A percentile compares a stretch with the other conserved stretches of the same genome.
phyloP scores from a whole-genome alignment of 495 filamentous ascomycete genomes.

The Terfezia claveryi region DNA sequence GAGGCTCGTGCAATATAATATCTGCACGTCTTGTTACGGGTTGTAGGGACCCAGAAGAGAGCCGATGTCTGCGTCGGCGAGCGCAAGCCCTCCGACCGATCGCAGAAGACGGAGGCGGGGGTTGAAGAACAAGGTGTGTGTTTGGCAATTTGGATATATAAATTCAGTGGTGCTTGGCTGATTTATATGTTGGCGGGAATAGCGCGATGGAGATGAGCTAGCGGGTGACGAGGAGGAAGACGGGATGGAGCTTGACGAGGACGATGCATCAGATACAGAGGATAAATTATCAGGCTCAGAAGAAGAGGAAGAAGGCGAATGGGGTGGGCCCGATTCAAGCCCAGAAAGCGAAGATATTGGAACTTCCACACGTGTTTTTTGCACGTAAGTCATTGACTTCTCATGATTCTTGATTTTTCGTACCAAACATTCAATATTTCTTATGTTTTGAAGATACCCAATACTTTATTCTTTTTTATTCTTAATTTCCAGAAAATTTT shows the following conservation, averaged over 20 bases:
- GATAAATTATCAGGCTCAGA: constrained; percentile 21
- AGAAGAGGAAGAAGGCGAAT: constrained; percentile 28
- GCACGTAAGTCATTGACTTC: constrained; percentile 35
- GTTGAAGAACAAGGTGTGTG: constrained; percentile 31
- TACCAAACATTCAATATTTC: background rate
- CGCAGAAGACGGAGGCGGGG: constrained; percentile 26
- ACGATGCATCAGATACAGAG: constrained; percentile 17
- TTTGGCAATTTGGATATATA: constrained; percentile 21
- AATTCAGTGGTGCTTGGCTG: constrained; percentile 16
- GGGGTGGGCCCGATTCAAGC: constrained; percentile 32
- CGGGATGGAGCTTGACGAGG: constrained; percentile 22
- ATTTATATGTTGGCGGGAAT: constrained; percentile 21
- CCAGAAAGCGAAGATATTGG: constrained; percentile 49
- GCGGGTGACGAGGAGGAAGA: constrained; percentile 27
- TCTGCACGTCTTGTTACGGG: constrained; percentile 3
- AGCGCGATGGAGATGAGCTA: constrained; percentile 23
- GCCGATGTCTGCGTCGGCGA: background rate
- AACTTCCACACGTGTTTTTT: constrained; percentile 34
- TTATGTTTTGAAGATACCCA: constrained; percentile 1
- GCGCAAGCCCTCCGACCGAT: constrained; percentile 10
- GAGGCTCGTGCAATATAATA: constrained; percentile 3
- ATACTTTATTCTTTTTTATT: no score
- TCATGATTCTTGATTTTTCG: background rate
- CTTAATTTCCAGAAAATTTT: no score
- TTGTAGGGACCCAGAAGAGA: background rate